Evolutionary conservation across 1,284 basidiomycete species (phyloP), one percentile per base, ranked within the genome.

Genomic region (Leccinum huronense): DNA sequence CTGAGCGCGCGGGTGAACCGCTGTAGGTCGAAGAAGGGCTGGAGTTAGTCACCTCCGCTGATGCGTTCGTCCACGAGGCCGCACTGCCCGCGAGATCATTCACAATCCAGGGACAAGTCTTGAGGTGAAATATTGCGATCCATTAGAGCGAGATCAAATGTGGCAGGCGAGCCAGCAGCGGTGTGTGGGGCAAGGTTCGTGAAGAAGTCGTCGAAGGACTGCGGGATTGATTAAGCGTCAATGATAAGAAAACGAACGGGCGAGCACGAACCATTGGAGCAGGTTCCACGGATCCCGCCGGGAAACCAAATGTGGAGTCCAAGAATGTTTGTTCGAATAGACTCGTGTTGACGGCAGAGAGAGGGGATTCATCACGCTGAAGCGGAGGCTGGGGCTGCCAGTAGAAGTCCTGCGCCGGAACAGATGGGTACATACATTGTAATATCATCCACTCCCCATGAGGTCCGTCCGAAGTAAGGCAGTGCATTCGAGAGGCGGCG

Each of bases 261-360:
- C 1, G 13, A 1, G 48, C 30, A 76, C 73, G 60, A 48, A 75
- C 74, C 61, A 66, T 72, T 8, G 58, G 33, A 45, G 68, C 58
- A 34, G 54, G 58, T 54, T 71, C 71, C 53, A 58, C 57, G 7
- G 63, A 57, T 58, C 63, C 67, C 42, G 65, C 66, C n/a, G 73
- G 68, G 67, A 74, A 76, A 7, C 70, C 69, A 55, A 73, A 70
- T 55, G 72, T 72, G 23, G 74, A 73, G 64, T 58, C 33, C 42
- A 66, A 53, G 74, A 82, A 86, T 3, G 76, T 72, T 1, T 78
- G 75, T 33, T 86, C 78, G 73, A 86, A 86, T 59, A 86, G 74
- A 57, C 78, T 78, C 2, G 79, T 78, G 66, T 84, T 77, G n/a
- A 81, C 77, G 23, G 83, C 85, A 0, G 84, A 84, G 2, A 86